These are phyloP conservation scores for Debaryomycetaceae sp. DNA, from an alignment of 1,139 yeast species.

Conservation along the genomic window DNA sequence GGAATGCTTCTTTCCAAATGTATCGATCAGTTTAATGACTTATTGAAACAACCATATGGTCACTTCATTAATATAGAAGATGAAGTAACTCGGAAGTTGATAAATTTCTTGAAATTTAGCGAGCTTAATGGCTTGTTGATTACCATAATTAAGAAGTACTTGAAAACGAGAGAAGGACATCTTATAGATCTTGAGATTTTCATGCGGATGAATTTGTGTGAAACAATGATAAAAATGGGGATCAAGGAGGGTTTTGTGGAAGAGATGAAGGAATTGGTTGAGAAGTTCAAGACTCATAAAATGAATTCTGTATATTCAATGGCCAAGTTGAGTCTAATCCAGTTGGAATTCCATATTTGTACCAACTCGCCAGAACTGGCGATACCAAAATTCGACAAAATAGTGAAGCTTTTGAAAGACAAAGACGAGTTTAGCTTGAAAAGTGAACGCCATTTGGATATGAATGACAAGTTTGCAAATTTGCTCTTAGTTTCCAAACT, in stretches of 20 bases:
- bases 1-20: neutral
- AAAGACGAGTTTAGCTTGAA: slow-evolving; percentile 27
- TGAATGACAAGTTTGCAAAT: slow-evolving; percentile 26
- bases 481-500: slow-evolving; percentile 35
- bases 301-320: slow-evolving; percentile 5
- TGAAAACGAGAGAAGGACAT: neutral
- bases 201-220: slow-evolving; percentile 13
- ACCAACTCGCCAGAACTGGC: slow-evolving; percentile 15
- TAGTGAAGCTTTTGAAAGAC: slow-evolving; percentile 21
- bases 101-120: slow-evolving; percentile 35
- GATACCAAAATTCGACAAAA: slow-evolving; percentile 18
- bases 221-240: slow-evolving; percentile 10
- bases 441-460: slow-evolving; percentile 12
- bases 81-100: slow-evolving; percentile 25
- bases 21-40: neutral
- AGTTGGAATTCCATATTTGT: slow-evolving; percentile 22
- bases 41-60: neutral
- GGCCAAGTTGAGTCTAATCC: slow-evolving; percentile 28
- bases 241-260: slow-evolving; percentile 11
- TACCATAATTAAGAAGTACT: slow-evolving; percentile 13
- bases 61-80: slow-evolving; percentile 17
- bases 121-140: slow-evolving; percentile 27
- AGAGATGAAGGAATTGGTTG: slow-evolving; percentile 12
- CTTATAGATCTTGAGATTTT: slow-evolving; percentile 7
- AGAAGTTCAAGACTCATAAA: slow-evolving; percentile 10